phyloP scores from a whole-genome alignment of 768 basidiomycete species.

The Tylopilus subfusipes region DNA sequence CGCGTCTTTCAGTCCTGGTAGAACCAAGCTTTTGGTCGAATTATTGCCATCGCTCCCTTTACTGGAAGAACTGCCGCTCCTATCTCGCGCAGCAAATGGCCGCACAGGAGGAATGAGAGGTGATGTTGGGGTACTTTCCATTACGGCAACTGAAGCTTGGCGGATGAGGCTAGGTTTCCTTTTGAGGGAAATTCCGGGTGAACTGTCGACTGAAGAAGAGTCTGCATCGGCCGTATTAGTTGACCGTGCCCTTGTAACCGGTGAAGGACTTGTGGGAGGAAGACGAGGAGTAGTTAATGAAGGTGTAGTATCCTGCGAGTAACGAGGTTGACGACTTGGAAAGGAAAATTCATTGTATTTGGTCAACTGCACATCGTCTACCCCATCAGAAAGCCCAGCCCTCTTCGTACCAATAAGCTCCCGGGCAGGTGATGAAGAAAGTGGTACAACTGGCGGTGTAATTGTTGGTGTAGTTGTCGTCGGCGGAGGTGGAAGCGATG shows the following conservation, averaged over 20 bases:
- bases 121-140: slow-evolving; percentile 44
- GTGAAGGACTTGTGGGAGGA: slow-evolving; percentile 31
- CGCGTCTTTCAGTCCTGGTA: slow-evolving; percentile 69
- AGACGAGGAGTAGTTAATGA: slow-evolving; percentile 23
- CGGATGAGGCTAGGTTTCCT: slow-evolving; percentile 42
- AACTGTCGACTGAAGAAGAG: slow-evolving; percentile 10
- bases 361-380: slow-evolving; percentile 41
- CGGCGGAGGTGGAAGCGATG: slow-evolving; percentile 32
- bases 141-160: slow-evolving; percentile 53
- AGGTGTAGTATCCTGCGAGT: slow-evolving; percentile 49
- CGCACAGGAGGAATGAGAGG: slow-evolving; percentile 42
- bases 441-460: slow-evolving; percentile 24
- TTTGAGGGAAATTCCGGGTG: slow-evolving; percentile 9
- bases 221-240: slow-evolving; percentile 28
- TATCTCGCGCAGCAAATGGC: slow-evolving; percentile 45
- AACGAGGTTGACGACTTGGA: slow-evolving; percentile 54
- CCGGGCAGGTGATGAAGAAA: slow-evolving; percentile 36
- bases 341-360: slow-evolving; percentile 54
- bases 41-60: slow-evolving; percentile 33
- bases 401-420: slow-evolving; percentile 35
- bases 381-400: slow-evolving; percentile 27
- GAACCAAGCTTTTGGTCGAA: slow-evolving; percentile 31
- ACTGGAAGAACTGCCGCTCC: slow-evolving; percentile 48
- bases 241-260: slow-evolving; percentile 34
- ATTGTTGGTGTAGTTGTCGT: slow-evolving; percentile 24